Evolutionary conservation across 1,284 basidiomycete genomes (phyloP), one percentile per base, ranked within the genome.

Genomic region (Cryptococcus floricola): DNA sequence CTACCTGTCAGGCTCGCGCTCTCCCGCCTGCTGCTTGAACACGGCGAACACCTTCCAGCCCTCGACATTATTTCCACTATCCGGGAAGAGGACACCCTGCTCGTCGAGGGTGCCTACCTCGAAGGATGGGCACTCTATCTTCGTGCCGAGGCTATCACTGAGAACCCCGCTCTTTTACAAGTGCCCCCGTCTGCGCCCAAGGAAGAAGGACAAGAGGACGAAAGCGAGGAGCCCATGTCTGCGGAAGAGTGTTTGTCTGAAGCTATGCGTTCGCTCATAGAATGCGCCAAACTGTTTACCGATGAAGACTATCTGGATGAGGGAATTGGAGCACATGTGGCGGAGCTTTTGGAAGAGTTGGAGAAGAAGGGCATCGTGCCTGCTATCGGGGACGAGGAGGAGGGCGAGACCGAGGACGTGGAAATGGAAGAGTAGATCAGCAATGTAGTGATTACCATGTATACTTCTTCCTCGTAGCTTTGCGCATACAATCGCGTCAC

Each of bases 121-220:
- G 89, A 93, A 72, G 93, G 91, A 52, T 94, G 91, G 90, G 87
- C 89, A 57, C 92, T 91, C 81, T 91, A 86, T 78, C 79, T 94
- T 43, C 68, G 79, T 10, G 80, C 74, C 8, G 71, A 78, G 57
- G 67, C 71, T 13, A 52, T 74, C 23, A 50, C 50, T 18, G 68
- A 62, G 19, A 63, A 69, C 47, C 66, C 69, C 9, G 43, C 63
- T 10, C 34, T 59, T 7, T 39, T 61, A 19, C 44, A 46, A 37
- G 34, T 39, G 39, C 54, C 25, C 14, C 46, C 54, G 37, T 39
- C 60, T 16, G 38, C 25, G 82, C 83, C 16, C 81, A 82, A 57
- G 56, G 52, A 52, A 37, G 31, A 56, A 52, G 23, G 44, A 41
- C 82, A 80, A 42, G 74, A 84, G 4, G 67, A 65, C 43, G 64